Conservation (phyloP, 176 grass and related monocot genomes). For the Calamus simplicifolius region DNA sequence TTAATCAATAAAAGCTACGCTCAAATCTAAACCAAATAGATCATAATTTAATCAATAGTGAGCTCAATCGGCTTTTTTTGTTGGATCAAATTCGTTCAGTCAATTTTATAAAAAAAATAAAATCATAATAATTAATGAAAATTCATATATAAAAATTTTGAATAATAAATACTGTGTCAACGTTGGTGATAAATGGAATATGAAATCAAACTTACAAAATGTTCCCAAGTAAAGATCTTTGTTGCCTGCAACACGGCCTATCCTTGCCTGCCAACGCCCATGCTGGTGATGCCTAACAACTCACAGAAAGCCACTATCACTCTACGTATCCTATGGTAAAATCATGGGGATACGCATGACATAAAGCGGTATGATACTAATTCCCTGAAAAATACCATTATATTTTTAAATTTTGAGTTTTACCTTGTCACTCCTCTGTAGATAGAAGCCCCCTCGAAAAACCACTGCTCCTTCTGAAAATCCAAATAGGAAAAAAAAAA, state of each 20-base stretch:
- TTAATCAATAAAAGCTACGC: too few relatives aligned
- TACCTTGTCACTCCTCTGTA: slow-evolving; percentile 76
- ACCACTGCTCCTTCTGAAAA: slow-evolving; percentile 75
- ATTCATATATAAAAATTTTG: too few relatives aligned
- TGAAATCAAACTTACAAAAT: slow-evolving; percentile 45
- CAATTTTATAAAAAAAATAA: too few relatives aligned
- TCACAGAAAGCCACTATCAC: not conserved
- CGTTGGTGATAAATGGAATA: not conserved
- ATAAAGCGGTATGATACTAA: too few relatives aligned
- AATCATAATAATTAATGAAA: too few relatives aligned
- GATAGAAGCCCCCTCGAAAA: slow-evolving; percentile 87
- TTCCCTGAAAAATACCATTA: too few relatives aligned
- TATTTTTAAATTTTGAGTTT: not conserved
- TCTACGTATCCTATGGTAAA: too few relatives aligned
- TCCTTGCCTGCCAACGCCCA: slow-evolving; percentile 95
- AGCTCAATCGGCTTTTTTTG: too few relatives aligned
- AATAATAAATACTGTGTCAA: not conserved
- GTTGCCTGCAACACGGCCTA: slow-evolving; percentile 90
- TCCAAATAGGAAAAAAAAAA: slow-evolving; percentile 9
- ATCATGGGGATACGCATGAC: too few relatives aligned
- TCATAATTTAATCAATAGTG: too few relatives aligned
- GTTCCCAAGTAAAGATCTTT: slow-evolving; percentile 97
- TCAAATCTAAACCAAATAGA: too few relatives aligned
- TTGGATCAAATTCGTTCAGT: too few relatives aligned
- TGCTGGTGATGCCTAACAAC: slow-evolving; percentile 79